phyloP scores from a whole-genome alignment of 129 eudicot genomes.

The Arctium minus region DNA sequence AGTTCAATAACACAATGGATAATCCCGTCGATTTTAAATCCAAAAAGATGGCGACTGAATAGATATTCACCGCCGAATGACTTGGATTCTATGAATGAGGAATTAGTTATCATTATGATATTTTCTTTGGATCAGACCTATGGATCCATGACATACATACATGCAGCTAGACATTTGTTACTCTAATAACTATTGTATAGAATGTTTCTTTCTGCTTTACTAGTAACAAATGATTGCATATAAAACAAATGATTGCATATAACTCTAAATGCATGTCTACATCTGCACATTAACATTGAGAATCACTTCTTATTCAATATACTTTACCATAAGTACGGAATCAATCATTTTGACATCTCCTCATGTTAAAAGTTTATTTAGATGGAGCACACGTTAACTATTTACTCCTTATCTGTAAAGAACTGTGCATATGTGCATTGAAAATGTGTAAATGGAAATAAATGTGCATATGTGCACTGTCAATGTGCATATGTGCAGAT shows the following conservation, averaged over 20 bases:
- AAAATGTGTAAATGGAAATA: no score
- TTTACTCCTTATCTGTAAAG: no score
- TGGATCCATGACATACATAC: no score
- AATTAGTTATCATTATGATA: neutral
- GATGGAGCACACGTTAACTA: no score
- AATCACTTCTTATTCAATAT: slow-evolving; percentile 6
- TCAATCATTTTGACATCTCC: neutral
- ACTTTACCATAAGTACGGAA: neutral
- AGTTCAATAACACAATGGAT: no score
- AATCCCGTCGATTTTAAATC: no score
- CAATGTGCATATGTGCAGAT: no score
- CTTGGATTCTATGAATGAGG: neutral
- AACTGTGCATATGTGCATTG: no score
- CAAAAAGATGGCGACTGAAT: neutral
- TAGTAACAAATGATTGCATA: neutral
- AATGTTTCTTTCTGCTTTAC: slow-evolving; percentile 2
- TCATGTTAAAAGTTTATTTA: neutral
- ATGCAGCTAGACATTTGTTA: neutral
- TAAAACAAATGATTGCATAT: neutral
- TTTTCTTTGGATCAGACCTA: no score
- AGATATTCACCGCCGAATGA: neutral
- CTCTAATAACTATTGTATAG: neutral
- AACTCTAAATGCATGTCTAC: neutral
- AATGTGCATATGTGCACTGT: no score
- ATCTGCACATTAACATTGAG: neutral